Evolutionary conservation across 176 grass and related monocot species (phyloP), one percentile per base, ranked within the genome.

Genomic region (Oryza glumipatula): DNA sequence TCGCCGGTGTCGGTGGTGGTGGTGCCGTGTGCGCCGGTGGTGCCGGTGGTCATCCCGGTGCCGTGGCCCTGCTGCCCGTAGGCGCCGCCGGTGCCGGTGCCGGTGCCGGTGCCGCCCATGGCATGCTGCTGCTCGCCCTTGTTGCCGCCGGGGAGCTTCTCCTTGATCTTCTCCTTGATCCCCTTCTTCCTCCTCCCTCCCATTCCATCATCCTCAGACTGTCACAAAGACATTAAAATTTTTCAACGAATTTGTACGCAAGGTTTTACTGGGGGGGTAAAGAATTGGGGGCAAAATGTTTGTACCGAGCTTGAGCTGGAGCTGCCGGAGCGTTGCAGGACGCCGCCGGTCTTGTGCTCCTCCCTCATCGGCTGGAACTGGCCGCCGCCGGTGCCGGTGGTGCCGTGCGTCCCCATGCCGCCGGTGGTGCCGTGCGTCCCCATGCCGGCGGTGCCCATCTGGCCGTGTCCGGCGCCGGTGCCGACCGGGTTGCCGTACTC

Each of bases 161-260:
- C 89, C 80, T 87, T 94, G 30, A 94, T 85, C 89, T 94, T 94
- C 3, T 91, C 92, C 77, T 89, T 94, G 4, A 94, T 12, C 16
- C 86, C 73, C 76, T 94, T 94, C 90, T 89, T 94, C 86, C 92
- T 89, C 45, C 88, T 68, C 9, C 92, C 89, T 0, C 92, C 92
- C 56, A 84, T 60, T 1, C 84, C 92, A 4, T 94, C 92, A 19
- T 91, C 89, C 72, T 94, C 92, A 14, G 92, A 91, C 71, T 77
- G 64, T 72, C 52, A 12, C 0, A 7, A 26, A n/a, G 26, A 9
- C 0, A 30, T 5, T 5, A 38, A 48, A 19, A 19, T 19, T 19
- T 16, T 1, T 56, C 4, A 56, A 7, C 30, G 30, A 32, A 32
- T 32, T 32, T 32, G 30, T 32, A 32, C 30, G 30, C 30, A 32